phyloP scores from a whole-genome alignment of 352 stramenopile species.

The Globisporangium recalcitrans region DNA sequence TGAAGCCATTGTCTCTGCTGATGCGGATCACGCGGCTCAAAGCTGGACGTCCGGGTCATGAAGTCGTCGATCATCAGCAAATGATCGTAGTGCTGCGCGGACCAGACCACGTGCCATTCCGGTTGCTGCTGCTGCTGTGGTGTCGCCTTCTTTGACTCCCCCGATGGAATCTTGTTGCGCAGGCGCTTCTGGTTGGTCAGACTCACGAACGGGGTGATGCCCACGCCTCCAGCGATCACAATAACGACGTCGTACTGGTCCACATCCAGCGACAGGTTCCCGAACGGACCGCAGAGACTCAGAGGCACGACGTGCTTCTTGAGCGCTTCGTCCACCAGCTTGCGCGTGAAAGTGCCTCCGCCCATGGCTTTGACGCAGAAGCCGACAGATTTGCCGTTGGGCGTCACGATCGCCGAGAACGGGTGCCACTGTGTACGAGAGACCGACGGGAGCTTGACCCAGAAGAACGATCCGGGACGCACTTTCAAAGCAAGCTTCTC shows the following conservation, averaged over 20 bases:
- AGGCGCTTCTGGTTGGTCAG: conserved; percentile 64
- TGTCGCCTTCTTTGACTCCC: conserved; percentile 13
- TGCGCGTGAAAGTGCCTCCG: conserved; percentile 45
- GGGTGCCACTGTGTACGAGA: conserved; percentile 70
- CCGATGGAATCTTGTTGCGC: conserved; percentile 15
- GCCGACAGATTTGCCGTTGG: conserved; percentile 68
- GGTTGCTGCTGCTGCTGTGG: conserved; percentile 18
- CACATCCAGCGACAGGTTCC: conserved; percentile 55
- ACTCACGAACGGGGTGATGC: conserved; percentile 74
- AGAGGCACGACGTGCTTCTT: conserved; percentile 38
- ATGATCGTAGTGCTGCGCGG: conserved; percentile 48
- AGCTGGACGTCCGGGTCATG: conserved; percentile 51
- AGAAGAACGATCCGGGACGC: conserved; percentile 69
- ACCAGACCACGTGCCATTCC: conserved; percentile 63
- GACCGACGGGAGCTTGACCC: conserved; percentile 61
- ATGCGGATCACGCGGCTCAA: conserved; percentile 72
- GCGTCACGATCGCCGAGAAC: conserved; percentile 74
- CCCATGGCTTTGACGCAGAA: conserved; percentile 67
- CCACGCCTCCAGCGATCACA: conserved; percentile 63
- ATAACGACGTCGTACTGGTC: conserved; percentile 63
- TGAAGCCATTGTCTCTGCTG: conserved; percentile 36
- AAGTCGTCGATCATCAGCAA: conserved; percentile 74
- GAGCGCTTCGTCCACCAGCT: conserved; percentile 38
- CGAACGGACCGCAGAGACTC: conserved; percentile 65
- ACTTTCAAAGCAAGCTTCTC: conserved; percentile 52